These are phyloP conservation scores for Jimgerdemannia flammicorona DNA, from an alignment of 192 early-diverging fungal genomes.

Conservation along the genomic window DNA sequence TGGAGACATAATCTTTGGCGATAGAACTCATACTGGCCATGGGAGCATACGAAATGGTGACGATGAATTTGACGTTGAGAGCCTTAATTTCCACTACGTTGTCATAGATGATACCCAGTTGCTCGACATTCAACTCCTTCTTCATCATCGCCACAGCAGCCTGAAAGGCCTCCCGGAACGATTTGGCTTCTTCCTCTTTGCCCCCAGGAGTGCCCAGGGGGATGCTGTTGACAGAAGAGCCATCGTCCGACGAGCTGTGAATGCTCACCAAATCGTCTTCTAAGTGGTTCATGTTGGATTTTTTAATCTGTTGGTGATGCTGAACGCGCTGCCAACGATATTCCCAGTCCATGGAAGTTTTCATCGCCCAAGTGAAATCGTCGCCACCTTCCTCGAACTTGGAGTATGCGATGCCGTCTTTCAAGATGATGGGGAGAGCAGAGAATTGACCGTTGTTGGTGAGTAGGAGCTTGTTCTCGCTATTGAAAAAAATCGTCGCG, in stretches of 20 bases:
- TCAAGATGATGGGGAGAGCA: conserved; percentile 7
- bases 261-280: conserved; percentile 5
- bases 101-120: conserved; percentile 32
- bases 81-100: conserved; percentile 32
- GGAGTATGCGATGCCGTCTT: conserved; percentile 11
- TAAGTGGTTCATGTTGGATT: background rate
- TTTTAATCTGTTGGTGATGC: background rate
- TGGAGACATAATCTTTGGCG: conserved; percentile 28
- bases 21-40: conserved; percentile 22
- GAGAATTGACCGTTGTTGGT: conserved; percentile 4
- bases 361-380: conserved; percentile 26
- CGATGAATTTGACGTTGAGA: conserved; percentile 33
- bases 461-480: conserved; percentile 1
- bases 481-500: conserved; percentile 9
- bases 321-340: conserved; percentile 2
- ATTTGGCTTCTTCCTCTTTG: conserved; percentile 1
- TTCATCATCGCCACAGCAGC: conserved; percentile 21
- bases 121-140: conserved; percentile 15
- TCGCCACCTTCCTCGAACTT: conserved; percentile 19
- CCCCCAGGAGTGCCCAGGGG: conserved; percentile 1
- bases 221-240: background rate
- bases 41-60: conserved; percentile 39
- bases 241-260: conserved; percentile 11
- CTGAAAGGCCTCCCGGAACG: conserved; percentile 18
- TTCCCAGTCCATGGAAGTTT: conserved; percentile 31